These are phyloP conservation scores for Hymenoscyphus albidus DNA, from an alignment of 2,329 filamentous ascomycete genomes.

Conservation along the genomic window DNA sequence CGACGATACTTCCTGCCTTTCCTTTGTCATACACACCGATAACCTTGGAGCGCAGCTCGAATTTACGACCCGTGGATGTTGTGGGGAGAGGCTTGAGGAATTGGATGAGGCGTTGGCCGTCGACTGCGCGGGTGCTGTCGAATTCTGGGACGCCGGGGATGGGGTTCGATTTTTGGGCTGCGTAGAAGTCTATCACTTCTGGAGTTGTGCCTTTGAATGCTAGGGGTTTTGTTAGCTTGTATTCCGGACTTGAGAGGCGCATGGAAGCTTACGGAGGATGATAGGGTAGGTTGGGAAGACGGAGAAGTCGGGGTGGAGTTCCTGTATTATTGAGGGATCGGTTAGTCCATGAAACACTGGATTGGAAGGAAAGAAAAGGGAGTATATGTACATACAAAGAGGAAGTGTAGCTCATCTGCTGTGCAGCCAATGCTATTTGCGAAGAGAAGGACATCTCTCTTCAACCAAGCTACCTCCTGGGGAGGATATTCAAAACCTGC, in stretches of 20 bases:
- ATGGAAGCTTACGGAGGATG: conserved; percentile 24
- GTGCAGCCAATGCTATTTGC: conserved; percentile 84
- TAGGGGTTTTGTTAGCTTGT: conserved; percentile 26
- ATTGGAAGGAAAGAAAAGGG: conserved; percentile 29
- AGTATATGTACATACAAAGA: conserved; percentile 60
- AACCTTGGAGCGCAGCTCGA: conserved; percentile 61
- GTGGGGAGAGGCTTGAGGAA: conserved; percentile 62
- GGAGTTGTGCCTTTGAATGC: conserved; percentile 64
- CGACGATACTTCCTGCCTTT: conserved; percentile 63
- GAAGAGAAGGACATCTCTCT: conserved; percentile 85
- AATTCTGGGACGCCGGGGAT: conserved; percentile 66
- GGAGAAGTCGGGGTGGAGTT: conserved; percentile 80
- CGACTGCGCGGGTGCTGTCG: conserved; percentile 58
- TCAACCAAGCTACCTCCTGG: conserved; percentile 75
- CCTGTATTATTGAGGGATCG: conserved; percentile 45
- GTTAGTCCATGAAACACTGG: not conserved
- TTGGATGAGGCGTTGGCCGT: conserved; percentile 63
- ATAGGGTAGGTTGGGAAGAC: conserved; percentile 69
- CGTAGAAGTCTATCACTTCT: conserved; percentile 70
- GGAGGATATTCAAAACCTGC: conserved; percentile 77
- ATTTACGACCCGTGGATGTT: conserved; percentile 56
- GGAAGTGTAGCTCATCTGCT: conserved; percentile 82
- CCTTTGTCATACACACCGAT: conserved; percentile 72
- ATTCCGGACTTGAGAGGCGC: not conserved
- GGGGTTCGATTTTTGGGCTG: conserved; percentile 46